Evolutionary conservation across 805 yeast species (phyloP).

Genomic region (Candida anglica): DNA sequence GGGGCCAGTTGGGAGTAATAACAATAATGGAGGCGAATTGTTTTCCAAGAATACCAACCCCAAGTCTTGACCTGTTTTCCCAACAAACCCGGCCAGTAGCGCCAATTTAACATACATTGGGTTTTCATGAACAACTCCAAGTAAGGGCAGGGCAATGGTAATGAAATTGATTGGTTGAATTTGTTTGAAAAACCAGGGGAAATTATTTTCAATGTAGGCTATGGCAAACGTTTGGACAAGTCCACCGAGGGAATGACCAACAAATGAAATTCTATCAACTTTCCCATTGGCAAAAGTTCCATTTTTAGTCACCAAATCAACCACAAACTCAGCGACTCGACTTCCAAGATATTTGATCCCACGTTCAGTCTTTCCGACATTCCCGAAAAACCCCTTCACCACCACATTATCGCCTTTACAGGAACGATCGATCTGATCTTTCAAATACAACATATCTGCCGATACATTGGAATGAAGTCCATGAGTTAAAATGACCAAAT

Average conservation of each 20-base stretch:
- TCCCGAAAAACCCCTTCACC: constrained; percentile 79
- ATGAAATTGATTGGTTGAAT: constrained; percentile 76
- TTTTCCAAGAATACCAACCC: constrained; percentile 52
- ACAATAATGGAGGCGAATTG: constrained; percentile 59
- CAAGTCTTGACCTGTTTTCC: constrained; percentile 87
- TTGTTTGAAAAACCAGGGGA: constrained; percentile 65
- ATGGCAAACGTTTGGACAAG: constrained; percentile 87
- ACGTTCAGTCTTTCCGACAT: constrained; percentile 82
- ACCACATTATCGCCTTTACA: constrained; percentile 53
- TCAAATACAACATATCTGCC: constrained; percentile 84
- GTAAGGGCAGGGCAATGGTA: constrained; percentile 80
- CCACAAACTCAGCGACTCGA: constrained; percentile 70
- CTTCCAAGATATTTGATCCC: constrained; percentile 85
- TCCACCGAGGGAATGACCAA: constrained; percentile 95
- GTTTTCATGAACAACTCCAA: constrained; percentile 85
- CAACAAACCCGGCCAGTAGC: constrained; percentile 83
- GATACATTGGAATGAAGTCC: constrained; percentile 89
- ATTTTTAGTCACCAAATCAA: constrained; percentile 47
- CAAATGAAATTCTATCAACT: constrained; percentile 70
- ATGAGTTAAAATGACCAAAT: constrained; percentile 82
- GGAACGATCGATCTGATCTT: constrained; percentile 67
- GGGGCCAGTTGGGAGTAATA: constrained; percentile 72
- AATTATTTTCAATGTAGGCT: constrained; percentile 65
- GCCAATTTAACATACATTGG: constrained; percentile 84
- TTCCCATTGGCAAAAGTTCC: constrained; percentile 29